Conservation (phyloP, 1,139 yeast genomes). For the Candida sp. region DNA sequence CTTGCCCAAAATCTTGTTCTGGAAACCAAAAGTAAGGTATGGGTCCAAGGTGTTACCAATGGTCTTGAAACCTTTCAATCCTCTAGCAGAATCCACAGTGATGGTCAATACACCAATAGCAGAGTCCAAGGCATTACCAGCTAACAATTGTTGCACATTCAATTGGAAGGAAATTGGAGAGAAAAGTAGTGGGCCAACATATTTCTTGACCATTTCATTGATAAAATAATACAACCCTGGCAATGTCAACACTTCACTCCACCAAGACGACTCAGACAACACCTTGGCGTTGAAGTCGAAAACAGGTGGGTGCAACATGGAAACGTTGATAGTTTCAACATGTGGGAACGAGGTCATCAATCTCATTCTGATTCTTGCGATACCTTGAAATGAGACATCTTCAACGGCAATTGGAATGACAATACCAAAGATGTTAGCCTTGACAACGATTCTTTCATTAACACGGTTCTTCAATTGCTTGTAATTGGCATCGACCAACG, state of each 20-base stretch:
- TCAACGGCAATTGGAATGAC: constrained; percentile 67
- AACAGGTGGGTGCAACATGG: constrained; percentile 83
- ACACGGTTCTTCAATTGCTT: constrained; percentile 85
- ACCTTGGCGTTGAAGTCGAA: constrained; percentile 81
- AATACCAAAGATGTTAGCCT: constrained; percentile 68
- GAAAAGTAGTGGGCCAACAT: constrained; percentile 85
- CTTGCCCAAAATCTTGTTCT: constrained; percentile 58
- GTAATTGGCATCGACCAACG: constrained; percentile 77
- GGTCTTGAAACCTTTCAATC: constrained; percentile 69
- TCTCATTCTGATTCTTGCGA: constrained; percentile 80
- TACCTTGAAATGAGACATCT: constrained; percentile 66
- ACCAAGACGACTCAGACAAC: constrained; percentile 76
- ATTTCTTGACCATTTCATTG: constrained; percentile 83
- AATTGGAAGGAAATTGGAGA: constrained; percentile 92
- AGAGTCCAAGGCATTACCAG: constrained; percentile 81
- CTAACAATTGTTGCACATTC: constrained; percentile 87
- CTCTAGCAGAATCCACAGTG: constrained; percentile 67
- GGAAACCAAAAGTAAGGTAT: constrained; percentile 74
- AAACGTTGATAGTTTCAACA: constrained; percentile 85
- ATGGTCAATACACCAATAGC: constrained; percentile 87
- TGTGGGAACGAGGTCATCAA: constrained; percentile 94
- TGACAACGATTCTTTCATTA: constrained; percentile 78
- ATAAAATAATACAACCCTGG: constrained; percentile 88
- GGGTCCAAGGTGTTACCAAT: constrained; percentile 89
- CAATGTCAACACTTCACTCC: constrained; percentile 83